Base-by-base conservation (phyloP, 495 filamentous ascomycete species). In the Acidiella bohemica region DNA sequence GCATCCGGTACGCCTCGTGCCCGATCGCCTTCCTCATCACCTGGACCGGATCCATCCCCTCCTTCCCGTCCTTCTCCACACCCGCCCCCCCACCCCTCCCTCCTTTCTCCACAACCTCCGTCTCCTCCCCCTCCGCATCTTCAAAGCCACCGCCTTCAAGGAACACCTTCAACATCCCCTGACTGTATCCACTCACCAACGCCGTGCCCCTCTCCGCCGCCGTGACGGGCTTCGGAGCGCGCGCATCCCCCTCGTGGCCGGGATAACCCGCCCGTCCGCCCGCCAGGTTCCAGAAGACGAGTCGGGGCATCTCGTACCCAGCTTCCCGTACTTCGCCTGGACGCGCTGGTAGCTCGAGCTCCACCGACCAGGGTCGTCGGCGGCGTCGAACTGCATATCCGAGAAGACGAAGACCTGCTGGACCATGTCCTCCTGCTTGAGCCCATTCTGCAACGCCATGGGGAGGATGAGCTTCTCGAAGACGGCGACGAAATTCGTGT, bases 271-370 rank as follows among this genome's bases (percentile, higher is more conserved):
- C 57, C 1, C 50, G 45, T 4, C 55, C 56, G 20, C 55, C 63
- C 0, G 61, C 61, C 18, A 70, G 53, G 43, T 69, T 70, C 67
- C 67, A 70, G 45, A 65, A 70, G 21, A 69, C 53, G 16, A 70
- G 53, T 53, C 59, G 54, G 4, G 67, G 67, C 52, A 70, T 55
- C 44, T 63, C 55, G 43, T 69, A 70, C 11, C 67, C 67, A 10
- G 60, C 59, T 4, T 51, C 53, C 22, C 42, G 49, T 47, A 70
- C 30, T 43, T 49, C 20, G 36, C 28, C 47, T 63, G 49, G 38
- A 70, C 56, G 20, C 60, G 59, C 46, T 68, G 55, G 47, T 57
- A 65, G 10, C 51, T 53, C 2, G 59, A 53, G 0, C 24, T 54
- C 58, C 61, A 64, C 11, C 38, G 10, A 9, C 4, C 39, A 9